Evolutionary conservation across 202 grass and related monocot genomes (phyloP), one percentile per base, ranked within the genome.

Genomic region (Brachypodium distachyon): DNA sequence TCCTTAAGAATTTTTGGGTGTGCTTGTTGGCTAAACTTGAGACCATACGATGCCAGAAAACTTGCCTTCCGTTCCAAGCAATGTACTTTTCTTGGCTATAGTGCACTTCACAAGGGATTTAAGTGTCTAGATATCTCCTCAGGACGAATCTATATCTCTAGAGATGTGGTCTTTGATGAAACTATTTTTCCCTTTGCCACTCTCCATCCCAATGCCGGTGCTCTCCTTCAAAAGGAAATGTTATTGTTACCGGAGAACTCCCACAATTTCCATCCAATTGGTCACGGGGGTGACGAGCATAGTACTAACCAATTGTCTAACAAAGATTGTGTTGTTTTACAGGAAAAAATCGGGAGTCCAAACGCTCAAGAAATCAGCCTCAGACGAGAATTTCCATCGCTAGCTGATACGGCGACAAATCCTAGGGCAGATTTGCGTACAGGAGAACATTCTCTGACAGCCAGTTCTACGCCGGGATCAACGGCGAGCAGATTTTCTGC

Each of bases 181-280:
- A 34, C 17, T 32, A 17, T 58, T 36, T 34, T 61, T 3, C 57
- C 57, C 0, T 34, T 56, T 7, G 2, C 14, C 1, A 32, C 11
- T 1, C 12, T 61, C 0, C 28, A 61, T 1, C 8, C 57, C 6
- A 61, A 61, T 4, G 27, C 54, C 0, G 31, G 14, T 4, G 16
- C 31, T 0, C 16, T 17, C 0, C 14, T 34, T 0, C 28, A 2
- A 0, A 33, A 27, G 0, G 13, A 31, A n/a, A 31, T 61, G n/a
- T n/a, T n/a, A n/a, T n/a, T n/a, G n/a, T n/a, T n/a, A n/a, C n/a
- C n/a, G n/a, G n/a, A n/a, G n/a, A n/a, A 2, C 2, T 54, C 0
- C 7, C 47, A 19, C 47, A 49, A 3, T 18, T 49, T 8, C 2
- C 16, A 13, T 4, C 40, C 40, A 42, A 44, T 14, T 16, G 41